Evolutionary conservation across 495 filamentous ascomycete genomes (phyloP).

Genomic region (Podospora comata): DNA sequence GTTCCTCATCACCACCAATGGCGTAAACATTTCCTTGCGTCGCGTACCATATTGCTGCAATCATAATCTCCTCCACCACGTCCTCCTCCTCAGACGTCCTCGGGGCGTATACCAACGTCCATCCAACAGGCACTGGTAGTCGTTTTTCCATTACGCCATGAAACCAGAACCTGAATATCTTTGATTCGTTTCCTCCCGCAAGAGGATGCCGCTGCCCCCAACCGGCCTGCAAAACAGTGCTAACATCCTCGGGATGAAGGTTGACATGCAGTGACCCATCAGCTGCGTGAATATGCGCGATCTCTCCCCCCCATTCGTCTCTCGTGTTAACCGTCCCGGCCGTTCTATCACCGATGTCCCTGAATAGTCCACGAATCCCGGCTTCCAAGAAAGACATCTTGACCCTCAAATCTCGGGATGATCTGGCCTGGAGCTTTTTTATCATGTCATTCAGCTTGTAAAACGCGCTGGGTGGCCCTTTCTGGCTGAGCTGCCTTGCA

Average conservation of each 20-base stretch:
- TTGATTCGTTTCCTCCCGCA: conserved; percentile 6
- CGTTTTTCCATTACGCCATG: conserved; percentile 3
- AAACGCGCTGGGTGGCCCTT: background rate
- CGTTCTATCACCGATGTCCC: conserved; percentile 1
- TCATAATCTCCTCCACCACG: conserved; percentile 1
- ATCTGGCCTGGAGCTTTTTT: background rate
- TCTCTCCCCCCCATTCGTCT: conserved; percentile 14
- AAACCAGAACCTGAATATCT: conserved; percentile 10
- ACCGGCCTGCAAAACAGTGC: background rate
- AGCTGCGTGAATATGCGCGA: conserved; percentile 7
- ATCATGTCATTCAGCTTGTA: background rate
- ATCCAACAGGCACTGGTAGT: conserved; percentile 9
- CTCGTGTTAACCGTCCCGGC: conserved; percentile 1
- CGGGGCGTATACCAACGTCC: conserved; percentile 13
- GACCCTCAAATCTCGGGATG: background rate
- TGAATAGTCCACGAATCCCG: conserved; percentile 3
- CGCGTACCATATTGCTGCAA: conserved; percentile 11
- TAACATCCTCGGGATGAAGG: conserved; percentile 11
- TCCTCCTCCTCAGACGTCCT: background rate
- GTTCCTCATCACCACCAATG: background rate
- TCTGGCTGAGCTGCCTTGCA: conserved; percentile 1
- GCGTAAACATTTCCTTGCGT: conserved; percentile 6
- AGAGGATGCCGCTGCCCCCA: conserved; percentile 15
- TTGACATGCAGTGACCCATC: conserved; percentile 8
- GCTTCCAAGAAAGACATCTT: conserved; percentile 4